Base-by-base conservation (phyloP, 371 early-diverging fungal species). In the Amoeboradix gromovi region DNA sequence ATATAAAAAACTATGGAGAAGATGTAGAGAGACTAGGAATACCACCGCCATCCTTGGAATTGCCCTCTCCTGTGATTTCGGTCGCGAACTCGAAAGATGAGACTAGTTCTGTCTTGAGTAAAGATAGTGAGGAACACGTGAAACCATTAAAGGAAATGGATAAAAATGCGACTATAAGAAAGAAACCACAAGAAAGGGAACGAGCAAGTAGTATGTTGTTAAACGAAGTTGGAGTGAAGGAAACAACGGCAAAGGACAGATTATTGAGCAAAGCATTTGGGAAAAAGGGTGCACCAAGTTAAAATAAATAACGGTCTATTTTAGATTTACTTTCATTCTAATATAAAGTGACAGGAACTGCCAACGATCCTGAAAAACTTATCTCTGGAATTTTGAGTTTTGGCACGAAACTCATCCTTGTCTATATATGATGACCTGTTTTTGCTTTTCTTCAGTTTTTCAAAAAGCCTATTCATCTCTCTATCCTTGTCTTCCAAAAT, bases 1-100 rank as follows among this genome's bases (percentile, higher is more conserved):
- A 83, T 75, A 73, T 80, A 27, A 83, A 83, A 73, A 86, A 85
- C 69, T 87, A 84, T 75, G 80, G 75, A 28, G 81, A 82, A 17
- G 87, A 87, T 69, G 81, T 86, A 30, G 71, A 75, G 1, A 31
- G 68, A 2, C 69, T 76, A 22, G 70, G 71, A 48, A 48, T 48
- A 5, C 48, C 48, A 22, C 48, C 48, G 48, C 48, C 48, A 48
- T 12, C 48, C 5, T 12, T 22, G 12, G 48, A 48, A 22, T 5
- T 22, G 5, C 48, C 48, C 22, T 5, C 48, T 48, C 48, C 48
- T 12, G 5, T 48, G 48, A 12, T 48, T 5, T 48, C 48, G 48
- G 12, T 48, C 12, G 12, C 48, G 22, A 48, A 48, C 12, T 12
- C 5, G 22, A 22, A 48, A 48, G 48, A 48, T 12, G 48, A 48